Conservation (phyloP, 2,329 filamentous ascomycete genomes). For the Fusarium zealandicum region DNA sequence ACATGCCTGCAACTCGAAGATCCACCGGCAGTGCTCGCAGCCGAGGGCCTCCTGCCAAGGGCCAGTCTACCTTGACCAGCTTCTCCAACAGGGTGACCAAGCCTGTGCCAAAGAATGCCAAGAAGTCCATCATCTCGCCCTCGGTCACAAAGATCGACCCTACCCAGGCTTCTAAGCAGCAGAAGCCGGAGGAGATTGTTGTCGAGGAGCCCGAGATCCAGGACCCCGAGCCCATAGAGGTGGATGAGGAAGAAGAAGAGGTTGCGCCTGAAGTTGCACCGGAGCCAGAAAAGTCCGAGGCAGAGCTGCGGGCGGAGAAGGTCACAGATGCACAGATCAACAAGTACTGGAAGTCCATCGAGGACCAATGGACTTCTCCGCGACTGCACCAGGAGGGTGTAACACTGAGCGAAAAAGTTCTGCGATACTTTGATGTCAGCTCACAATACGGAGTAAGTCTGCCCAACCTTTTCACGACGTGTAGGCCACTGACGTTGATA, state of each 20-base stretch:
- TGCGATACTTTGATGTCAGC: slow-evolving; percentile 91
- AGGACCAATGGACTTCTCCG: slow-evolving; percentile 70
- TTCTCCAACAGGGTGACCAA: slow-evolving; percentile 67
- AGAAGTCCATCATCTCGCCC: slow-evolving; percentile 51
- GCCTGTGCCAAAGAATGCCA: slow-evolving; percentile 55
- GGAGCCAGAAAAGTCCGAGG: slow-evolving; percentile 55
- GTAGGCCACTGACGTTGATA: slow-evolving; percentile 47
- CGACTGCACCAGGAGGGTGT: slow-evolving; percentile 81
- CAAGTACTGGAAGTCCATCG: slow-evolving; percentile 78
- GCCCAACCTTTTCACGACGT: neutral
- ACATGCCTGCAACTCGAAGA: slow-evolving; percentile 60
- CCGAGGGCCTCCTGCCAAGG: slow-evolving; percentile 50
- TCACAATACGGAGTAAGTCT: slow-evolving; percentile 90
- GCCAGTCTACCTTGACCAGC: slow-evolving; percentile 61
- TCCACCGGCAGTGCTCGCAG: slow-evolving; percentile 51
- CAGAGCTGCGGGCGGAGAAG: slow-evolving; percentile 66
- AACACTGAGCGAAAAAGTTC: slow-evolving; percentile 78
- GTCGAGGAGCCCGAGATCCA: slow-evolving; percentile 27
- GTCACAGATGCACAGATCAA: slow-evolving; percentile 74
- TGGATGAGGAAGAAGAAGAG: slow-evolving; percentile 38
- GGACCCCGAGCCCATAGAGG: slow-evolving; percentile 26
- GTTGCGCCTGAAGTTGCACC: slow-evolving; percentile 36
- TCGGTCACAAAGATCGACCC: slow-evolving; percentile 47
- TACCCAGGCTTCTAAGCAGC: slow-evolving; percentile 32
- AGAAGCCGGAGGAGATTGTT: slow-evolving; percentile 24